Evolutionary conservation across 768 basidiomycete genomes (phyloP).

Genomic region (Macrolepiota fuliginosa): DNA sequence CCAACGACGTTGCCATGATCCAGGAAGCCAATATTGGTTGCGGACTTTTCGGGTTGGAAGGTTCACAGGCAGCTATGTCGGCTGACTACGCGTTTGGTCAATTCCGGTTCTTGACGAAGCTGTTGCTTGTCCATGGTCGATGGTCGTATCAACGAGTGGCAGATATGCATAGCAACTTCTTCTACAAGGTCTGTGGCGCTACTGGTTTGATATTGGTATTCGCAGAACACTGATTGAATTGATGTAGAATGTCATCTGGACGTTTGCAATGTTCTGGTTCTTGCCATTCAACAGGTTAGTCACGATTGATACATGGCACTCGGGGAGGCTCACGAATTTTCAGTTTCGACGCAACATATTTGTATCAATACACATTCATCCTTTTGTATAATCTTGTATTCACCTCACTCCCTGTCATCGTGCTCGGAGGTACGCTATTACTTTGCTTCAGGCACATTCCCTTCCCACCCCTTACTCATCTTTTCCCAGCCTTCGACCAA

Average conservation of each 20-base stretch:
- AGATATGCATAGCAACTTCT: slow-evolving; percentile 97
- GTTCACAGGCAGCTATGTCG: slow-evolving; percentile 98
- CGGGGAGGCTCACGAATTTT: slow-evolving; percentile 10
- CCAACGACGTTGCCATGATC: slow-evolving; percentile 99
- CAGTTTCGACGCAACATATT: slow-evolving; percentile 92
- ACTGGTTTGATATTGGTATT: neutral
- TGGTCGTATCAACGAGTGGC: slow-evolving; percentile 97
- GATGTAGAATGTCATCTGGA: slow-evolving; percentile 85
- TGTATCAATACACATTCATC: slow-evolving; percentile 95
- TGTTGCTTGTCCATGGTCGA: slow-evolving; percentile 90
- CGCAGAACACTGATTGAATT: neutral
- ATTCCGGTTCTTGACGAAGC: slow-evolving; percentile 89
- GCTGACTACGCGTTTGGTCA: slow-evolving; percentile 98
- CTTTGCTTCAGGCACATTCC: slow-evolving; percentile 4
- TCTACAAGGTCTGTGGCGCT: slow-evolving; percentile 77
- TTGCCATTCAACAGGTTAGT: slow-evolving; percentile 81
- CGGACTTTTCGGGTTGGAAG: slow-evolving; percentile 90
- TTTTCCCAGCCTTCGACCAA: slow-evolving; percentile 80
- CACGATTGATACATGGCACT: neutral
- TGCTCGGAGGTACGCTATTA: slow-evolving; percentile 69
- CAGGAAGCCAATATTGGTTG: slow-evolving; percentile 99
- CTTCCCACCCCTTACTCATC: slow-evolving; percentile 11
- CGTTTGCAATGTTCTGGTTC: slow-evolving; percentile 92
- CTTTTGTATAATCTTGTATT: slow-evolving; percentile 90
- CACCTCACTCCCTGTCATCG: slow-evolving; percentile 90